phyloP scores from a whole-genome alignment of 805 yeast species.

The Candida railenensis region DNA sequence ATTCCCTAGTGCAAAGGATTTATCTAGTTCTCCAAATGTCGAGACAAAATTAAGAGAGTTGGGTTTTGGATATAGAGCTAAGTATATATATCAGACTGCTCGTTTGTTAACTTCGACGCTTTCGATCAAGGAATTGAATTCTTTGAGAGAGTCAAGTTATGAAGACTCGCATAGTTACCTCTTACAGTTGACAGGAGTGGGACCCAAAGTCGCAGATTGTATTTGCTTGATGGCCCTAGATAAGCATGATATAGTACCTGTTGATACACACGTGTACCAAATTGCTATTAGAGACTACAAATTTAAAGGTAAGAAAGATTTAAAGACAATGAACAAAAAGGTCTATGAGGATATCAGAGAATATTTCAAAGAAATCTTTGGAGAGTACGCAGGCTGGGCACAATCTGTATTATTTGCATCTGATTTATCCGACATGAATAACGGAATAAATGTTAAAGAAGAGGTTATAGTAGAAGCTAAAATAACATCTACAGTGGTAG shows the following conservation, averaged over 20 bases:
- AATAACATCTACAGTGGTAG: not conserved
- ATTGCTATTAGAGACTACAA: conserved; percentile 83
- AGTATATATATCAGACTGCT: conserved; percentile 80
- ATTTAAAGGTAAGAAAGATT: conserved; percentile 44
- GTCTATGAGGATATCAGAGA: conserved; percentile 56
- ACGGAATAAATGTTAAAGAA: conserved; percentile 49
- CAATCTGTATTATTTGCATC: conserved; percentile 91
- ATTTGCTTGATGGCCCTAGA: conserved; percentile 89
- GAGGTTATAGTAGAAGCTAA: not conserved
- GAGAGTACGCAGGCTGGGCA: conserved; percentile 97
- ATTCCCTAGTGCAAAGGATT: conserved; percentile 67
- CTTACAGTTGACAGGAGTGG: conserved; percentile 78
- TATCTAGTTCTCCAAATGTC: conserved; percentile 38
- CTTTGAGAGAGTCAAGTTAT: conserved; percentile 47
- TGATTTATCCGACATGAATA: conserved; percentile 69
- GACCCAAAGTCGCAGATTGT: conserved; percentile 98
- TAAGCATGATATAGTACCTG: conserved; percentile 85
- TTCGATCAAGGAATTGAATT: conserved; percentile 27
- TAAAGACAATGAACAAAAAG: conserved; percentile 46
- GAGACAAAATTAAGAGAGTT: conserved; percentile 43
- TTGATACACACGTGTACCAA: conserved; percentile 93
- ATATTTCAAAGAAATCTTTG: conserved; percentile 72
- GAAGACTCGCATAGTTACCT: conserved; percentile 57
- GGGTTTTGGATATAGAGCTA: conserved; percentile 91
- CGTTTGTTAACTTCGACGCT: conserved; percentile 31